Conservation (phyloP, 1,284 basidiomycete genomes). For the Tilletia walkeri region DNA sequence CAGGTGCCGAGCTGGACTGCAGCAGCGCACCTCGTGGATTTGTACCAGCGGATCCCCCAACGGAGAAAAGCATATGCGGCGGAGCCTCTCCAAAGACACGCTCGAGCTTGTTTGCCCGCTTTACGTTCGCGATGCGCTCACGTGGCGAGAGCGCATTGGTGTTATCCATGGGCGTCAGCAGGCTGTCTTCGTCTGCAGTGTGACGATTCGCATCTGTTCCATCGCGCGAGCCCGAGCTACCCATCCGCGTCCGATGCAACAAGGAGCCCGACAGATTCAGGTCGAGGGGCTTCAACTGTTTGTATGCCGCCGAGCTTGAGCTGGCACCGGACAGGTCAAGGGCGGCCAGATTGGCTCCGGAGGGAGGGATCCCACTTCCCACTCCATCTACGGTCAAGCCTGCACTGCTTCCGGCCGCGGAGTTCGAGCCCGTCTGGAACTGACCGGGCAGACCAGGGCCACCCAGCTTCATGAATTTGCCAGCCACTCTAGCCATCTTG, state of each 20-base stretch:
- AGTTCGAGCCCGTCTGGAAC: neutral
- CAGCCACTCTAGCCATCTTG: slow-evolving; percentile 10
- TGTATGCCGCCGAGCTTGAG: neutral
- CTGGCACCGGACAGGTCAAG: slow-evolving; percentile 6
- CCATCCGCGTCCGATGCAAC: no score
- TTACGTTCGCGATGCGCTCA: slow-evolving; percentile 18
- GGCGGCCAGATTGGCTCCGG: neutral
- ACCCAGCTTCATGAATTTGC: slow-evolving; percentile 7
- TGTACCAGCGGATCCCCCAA: neutral
- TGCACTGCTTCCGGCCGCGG: neutral
- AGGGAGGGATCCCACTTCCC: neutral
- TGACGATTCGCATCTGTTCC: no score
- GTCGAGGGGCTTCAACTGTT: neutral
- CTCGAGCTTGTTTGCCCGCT: slow-evolving; percentile 21
- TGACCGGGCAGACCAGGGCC: neutral
- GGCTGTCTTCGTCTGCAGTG: neutral
- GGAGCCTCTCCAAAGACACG: slow-evolving; percentile 18
- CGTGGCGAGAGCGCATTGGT: slow-evolving; percentile 14
- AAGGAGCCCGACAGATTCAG: neutral
- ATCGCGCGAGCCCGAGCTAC: no score
- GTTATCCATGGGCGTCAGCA: neutral
- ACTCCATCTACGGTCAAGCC: neutral
- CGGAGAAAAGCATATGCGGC: slow-evolving; percentile 12
- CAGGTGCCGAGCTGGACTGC: slow-evolving; percentile 11
- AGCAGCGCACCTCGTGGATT: neutral